Evolutionary conservation across 2,329 filamentous ascomycete species (phyloP).

Genomic region (Lachnellula cervina): DNA sequence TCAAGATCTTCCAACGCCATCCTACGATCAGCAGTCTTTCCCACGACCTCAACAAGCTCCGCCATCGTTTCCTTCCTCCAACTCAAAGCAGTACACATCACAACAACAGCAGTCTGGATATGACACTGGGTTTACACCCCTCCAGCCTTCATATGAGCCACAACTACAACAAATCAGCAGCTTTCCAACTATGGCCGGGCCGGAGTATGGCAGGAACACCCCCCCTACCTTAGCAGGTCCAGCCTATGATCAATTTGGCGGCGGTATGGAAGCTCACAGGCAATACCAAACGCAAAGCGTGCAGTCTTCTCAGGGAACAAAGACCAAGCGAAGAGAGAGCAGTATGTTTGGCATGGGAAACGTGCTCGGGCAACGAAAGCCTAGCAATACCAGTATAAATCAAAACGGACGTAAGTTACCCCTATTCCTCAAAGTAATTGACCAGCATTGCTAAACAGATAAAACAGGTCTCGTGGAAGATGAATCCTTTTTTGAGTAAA

Average conservation of each 20-base stretch:
- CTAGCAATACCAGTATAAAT: conserved; percentile 22
- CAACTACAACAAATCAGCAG: conserved; percentile 9
- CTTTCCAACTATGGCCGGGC: conserved; percentile 27
- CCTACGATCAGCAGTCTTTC: conserved; percentile 54
- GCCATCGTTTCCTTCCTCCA: conserved; percentile 35
- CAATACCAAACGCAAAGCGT: conserved; percentile 24
- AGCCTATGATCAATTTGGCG: conserved; percentile 38
- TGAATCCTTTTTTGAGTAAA: conserved; percentile 32
- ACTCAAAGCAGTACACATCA: conserved; percentile 18
- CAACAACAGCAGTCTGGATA: conserved; percentile 31
- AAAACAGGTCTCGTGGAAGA: conserved; percentile 27
- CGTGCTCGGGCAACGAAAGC: conserved; percentile 35
- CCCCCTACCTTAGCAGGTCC: conserved; percentile 25
- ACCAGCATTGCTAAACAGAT: conserved; percentile 4
- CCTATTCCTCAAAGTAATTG: not conserved
- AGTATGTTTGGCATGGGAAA: conserved; percentile 49
- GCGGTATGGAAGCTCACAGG: conserved; percentile 27
- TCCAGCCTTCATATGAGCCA: conserved; percentile 42
- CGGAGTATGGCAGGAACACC: conserved; percentile 27
- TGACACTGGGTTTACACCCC: conserved; percentile 47
- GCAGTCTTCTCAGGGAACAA: conserved; percentile 30
- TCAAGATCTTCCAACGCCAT: conserved; percentile 59
- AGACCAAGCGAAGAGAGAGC: conserved; percentile 53
- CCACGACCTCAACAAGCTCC: conserved; percentile 12
- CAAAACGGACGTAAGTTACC: conserved; percentile 25